Evolutionary conservation across 176 grass and related monocot species (phyloP).

Genomic region (Poa annua): DNA sequence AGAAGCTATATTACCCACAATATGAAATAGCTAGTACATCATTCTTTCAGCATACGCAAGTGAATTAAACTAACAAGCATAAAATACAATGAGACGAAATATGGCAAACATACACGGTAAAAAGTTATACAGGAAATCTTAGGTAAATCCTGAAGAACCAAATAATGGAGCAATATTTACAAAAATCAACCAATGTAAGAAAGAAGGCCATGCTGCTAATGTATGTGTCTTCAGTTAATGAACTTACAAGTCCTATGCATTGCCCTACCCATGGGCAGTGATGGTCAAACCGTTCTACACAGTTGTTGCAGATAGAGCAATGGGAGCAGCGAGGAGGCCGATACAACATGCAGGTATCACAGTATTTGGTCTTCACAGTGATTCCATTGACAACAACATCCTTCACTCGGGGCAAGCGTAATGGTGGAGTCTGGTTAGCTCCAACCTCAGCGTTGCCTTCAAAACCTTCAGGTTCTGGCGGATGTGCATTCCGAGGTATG

Average conservation of each 20-base stretch:
- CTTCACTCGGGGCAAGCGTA: constrained; percentile 74
- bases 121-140: background rate
- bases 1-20: background rate
- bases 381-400: constrained; percentile 87
- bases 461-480: constrained; percentile 80
- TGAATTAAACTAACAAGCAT: constrained; percentile 19
- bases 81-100: background rate
- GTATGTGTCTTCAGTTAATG: constrained; percentile 23
- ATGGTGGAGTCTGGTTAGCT: constrained; percentile 67
- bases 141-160: constrained; percentile 26
- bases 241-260: constrained; percentile 94
- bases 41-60: constrained; percentile 8
- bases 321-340: constrained; percentile 94
- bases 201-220: background rate
- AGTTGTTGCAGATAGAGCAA: constrained; percentile 97
- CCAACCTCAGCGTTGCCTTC: constrained; percentile 67
- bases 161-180: background rate
- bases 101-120: background rate
- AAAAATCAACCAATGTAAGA: background rate
- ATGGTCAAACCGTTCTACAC: constrained; percentile 93
- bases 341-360: constrained; percentile 96
- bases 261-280: constrained; percentile 97
- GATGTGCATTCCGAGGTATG: constrained; percentile 88
- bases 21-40: background rate
- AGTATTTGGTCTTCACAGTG: constrained; percentile 92